These are phyloP conservation scores for Cytospora schulzeri DNA, from an alignment of 2,329 filamentous ascomycete species.

Conservation along the genomic window DNA sequence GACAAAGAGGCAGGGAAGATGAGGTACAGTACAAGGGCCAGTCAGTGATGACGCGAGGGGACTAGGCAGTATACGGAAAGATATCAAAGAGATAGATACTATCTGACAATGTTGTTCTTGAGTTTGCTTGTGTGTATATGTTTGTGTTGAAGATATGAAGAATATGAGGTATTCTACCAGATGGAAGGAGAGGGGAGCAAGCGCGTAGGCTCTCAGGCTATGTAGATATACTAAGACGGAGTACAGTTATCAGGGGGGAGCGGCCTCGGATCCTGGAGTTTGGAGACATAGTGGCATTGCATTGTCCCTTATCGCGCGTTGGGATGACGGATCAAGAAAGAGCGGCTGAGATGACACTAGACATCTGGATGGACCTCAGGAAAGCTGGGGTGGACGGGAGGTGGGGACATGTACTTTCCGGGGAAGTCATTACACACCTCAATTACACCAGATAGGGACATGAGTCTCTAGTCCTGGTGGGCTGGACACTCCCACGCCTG, in stretches of 20 bases:
- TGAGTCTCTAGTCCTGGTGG: background rate
- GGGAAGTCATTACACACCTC: constrained; percentile 8
- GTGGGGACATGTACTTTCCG: background rate
- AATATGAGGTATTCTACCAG: constrained; percentile 1
- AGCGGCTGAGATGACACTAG: constrained; percentile 9
- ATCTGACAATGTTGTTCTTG: constrained; percentile 14
- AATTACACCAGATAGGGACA: constrained; percentile 2
- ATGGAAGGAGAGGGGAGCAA: constrained; percentile 13
- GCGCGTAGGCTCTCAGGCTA: constrained; percentile 8
- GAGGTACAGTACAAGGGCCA: constrained; percentile 20
- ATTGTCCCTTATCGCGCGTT: constrained; percentile 17
- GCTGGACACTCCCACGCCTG: constrained; percentile 10
- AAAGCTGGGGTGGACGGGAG: constrained; percentile 1
- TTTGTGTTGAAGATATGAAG: constrained; percentile 2
- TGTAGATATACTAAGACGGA: constrained; percentile 5
- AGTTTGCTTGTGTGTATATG: constrained; percentile 13
- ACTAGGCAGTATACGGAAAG: background rate
- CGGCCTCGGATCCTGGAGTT: constrained; percentile 14
- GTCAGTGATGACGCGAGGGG: constrained; percentile 16
- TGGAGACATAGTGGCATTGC: background rate
- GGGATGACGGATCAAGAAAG: constrained; percentile 16
- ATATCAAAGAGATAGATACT: background rate
- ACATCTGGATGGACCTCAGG: constrained; percentile 1
- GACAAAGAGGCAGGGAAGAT: constrained; percentile 25
- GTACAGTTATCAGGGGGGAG: constrained; percentile 7